Evolutionary conservation across 805 yeast genomes (phyloP), one percentile per base, ranked within the genome.

Genomic region (Priceomyces carsonii): DNA sequence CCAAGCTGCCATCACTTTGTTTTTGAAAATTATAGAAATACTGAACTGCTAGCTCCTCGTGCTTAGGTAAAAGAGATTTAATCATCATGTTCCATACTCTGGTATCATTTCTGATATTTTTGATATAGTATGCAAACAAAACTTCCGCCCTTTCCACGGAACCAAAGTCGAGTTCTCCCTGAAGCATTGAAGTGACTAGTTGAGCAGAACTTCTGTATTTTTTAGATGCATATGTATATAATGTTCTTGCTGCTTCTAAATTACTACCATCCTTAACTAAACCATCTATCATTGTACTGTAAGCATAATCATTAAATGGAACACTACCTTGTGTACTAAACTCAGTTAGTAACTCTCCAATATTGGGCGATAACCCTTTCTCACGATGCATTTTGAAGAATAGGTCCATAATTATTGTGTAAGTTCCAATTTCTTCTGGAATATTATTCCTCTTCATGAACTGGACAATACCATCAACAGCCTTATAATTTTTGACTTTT

Each of bases 401-500:
- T 34, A 71, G 57, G 47, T 81, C 80, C 35, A 82, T 66, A 16
- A 81, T 59, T 22, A 75, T 71, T 3, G 89, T 73, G 57, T 77
- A 77, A 2, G 90, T 81, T 12, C 78, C 78, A 29, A 78, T 66
- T 51, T 80, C 85, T 18, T 83, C 82, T 23, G 64, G 48, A 16
- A 81, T 55, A 3, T 60, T 52, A 17, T 61, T 39, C 20, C 53
- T 53, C 25, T 50, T 52, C 77, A 80, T 72, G 39, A 63, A 61
- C 21, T 68, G 40, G 18, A 64, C 61, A 26, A 82, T 55, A 9
- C 76, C 62, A n/a, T 63, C 66, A n/a, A 64, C 62, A 3, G 82
- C 82, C 30, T 65, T 64, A 19, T 62, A 67, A 40, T 77, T 65
- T 26, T 65, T 61, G 6, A 36, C 39, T 23, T 62, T 59, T 13